A percentile compares a stretch with the other conserved stretches of the same genome.
Conservation (phyloP, 495 filamentous ascomycete genomes). For the Patellaria atrata region DNA sequence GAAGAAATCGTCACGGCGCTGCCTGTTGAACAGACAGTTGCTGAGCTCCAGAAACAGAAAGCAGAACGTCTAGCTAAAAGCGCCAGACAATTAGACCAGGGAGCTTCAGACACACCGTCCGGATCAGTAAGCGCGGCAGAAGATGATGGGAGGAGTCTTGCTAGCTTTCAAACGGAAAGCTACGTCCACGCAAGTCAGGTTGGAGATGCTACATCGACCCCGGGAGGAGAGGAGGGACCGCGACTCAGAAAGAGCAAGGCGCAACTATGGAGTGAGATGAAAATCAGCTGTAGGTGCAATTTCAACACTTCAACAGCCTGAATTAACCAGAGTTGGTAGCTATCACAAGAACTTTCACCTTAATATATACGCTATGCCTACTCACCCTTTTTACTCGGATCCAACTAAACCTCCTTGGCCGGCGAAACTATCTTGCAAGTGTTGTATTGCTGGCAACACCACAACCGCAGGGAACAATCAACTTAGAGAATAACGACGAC, state of each 20-base stretch:
- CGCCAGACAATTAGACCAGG: constrained; percentile 32
- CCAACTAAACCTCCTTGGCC: constrained; percentile 92
- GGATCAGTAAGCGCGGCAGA: constrained; percentile 58
- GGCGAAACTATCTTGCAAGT: constrained; percentile 85
- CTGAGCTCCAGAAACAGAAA: constrained; percentile 89
- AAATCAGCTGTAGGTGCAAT: constrained; percentile 67
- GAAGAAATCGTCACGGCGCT: constrained; percentile 76
- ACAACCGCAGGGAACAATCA: constrained; percentile 48
- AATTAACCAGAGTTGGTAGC: constrained; percentile 36
- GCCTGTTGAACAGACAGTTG: constrained; percentile 76
- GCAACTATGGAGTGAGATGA: constrained; percentile 95
- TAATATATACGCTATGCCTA: constrained; percentile 80
- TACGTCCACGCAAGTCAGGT: constrained; percentile 69
- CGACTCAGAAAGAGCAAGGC: constrained; percentile 64
- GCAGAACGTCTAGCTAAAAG: constrained; percentile 54
- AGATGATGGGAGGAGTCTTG: constrained; percentile 65
- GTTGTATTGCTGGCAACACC: constrained; percentile 76
- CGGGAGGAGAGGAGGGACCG: constrained; percentile 22
- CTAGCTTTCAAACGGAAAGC: constrained; percentile 62
- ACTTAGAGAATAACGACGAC: constrained; percentile 78
- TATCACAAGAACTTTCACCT: constrained; percentile 76
- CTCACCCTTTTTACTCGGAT: constrained; percentile 86
- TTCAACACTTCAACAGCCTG: background rate
- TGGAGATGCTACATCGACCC: constrained; percentile 19
- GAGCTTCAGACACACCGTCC: constrained; percentile 49